Percentiles rank a stretch among this genome's conserved stretches.
phyloP scores from a whole-genome alignment of 345 rosid species.

The Salix caprea region DNA sequence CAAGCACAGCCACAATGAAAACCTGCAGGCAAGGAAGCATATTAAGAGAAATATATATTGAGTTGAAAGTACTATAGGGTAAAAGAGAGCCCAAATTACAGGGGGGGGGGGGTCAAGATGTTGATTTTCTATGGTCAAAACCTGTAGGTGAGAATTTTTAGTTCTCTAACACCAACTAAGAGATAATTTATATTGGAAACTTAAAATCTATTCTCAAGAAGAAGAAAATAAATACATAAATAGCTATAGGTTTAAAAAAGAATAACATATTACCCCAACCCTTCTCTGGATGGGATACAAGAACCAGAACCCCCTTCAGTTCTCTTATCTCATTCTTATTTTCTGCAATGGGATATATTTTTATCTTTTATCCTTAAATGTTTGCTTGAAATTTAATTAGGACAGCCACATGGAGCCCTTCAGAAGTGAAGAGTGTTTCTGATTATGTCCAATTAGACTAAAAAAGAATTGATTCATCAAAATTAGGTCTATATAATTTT shows the following conservation, averaged over 20 bases:
- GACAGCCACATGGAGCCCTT: neutral
- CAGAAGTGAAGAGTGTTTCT: neutral
- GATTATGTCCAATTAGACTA: neutral
- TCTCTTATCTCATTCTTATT: neutral
- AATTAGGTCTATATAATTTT: neutral
- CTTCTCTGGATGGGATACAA: neutral
- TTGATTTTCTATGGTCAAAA: neutral
- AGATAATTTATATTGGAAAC: neutral
- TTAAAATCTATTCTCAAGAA: neutral
- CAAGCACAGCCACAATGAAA: slow-evolving; percentile 79
- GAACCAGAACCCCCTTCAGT: neutral
- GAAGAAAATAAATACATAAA: neutral
- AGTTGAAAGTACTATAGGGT: neutral
- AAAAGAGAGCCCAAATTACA: neutral
- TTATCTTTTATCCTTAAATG: neutral
- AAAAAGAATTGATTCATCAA: neutral
- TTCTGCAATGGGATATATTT: neutral
- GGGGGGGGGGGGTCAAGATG: neutral
- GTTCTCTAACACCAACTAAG: neutral
- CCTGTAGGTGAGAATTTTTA: neutral
- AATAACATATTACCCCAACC: neutral
- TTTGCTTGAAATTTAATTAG: neutral
- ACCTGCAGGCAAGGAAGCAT: slow-evolving; percentile 50
- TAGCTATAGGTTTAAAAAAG: neutral
- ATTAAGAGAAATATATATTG: slow-evolving; percentile 1